Evolutionary conservation across 1,284 basidiomycete species (phyloP).

Genomic region (Tilletia caries): DNA sequence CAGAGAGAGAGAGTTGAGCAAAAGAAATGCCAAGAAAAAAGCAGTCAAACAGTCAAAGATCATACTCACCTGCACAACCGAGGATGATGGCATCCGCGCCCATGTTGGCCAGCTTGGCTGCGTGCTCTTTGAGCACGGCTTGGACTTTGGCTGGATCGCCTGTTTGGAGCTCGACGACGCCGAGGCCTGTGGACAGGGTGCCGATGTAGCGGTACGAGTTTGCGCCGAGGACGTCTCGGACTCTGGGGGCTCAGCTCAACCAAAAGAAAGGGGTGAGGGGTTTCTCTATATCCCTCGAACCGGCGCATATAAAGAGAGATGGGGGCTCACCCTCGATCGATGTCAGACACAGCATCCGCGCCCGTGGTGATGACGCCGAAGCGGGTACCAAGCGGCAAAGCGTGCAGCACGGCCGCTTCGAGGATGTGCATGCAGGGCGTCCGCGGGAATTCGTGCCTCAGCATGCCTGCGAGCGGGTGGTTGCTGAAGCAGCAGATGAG

Average conservation of each 20-base stretch:
- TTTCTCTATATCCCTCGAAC: too few species aligned
- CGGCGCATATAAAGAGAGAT: neutral
- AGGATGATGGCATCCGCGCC: slow-evolving; percentile 41
- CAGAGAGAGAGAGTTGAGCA: neutral
- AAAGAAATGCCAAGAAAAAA: neutral
- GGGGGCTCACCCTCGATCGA: slow-evolving; percentile 23
- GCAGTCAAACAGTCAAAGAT: neutral
- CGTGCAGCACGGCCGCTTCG: slow-evolving; percentile 30
- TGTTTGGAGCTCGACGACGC: slow-evolving; percentile 33
- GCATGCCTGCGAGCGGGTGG: slow-evolving; percentile 34
- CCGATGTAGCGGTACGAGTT: slow-evolving; percentile 32
- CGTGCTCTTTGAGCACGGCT: slow-evolving; percentile 18
- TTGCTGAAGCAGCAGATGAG: slow-evolving; percentile 40
- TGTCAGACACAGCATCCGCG: slow-evolving; percentile 27
- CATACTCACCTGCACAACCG: slow-evolving; percentile 32
- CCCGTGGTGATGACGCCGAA: slow-evolving; percentile 43
- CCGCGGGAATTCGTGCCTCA: slow-evolving; percentile 18
- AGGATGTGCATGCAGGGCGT: slow-evolving; percentile 32
- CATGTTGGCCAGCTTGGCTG: slow-evolving; percentile 20
- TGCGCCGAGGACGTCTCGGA: slow-evolving; percentile 28
- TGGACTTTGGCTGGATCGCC: slow-evolving; percentile 25
- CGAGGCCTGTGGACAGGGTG: slow-evolving; percentile 29
- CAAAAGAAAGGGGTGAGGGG: neutral
- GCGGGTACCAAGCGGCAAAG: slow-evolving; percentile 13
- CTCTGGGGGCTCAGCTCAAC: slow-evolving; percentile 12